A percentile compares a stretch with the other conserved stretches of the same genome.
These are phyloP conservation scores for Leishmania martiniquensis DNA, from an alignment of 208 protist genomes.

Conservation along the genomic window DNA sequence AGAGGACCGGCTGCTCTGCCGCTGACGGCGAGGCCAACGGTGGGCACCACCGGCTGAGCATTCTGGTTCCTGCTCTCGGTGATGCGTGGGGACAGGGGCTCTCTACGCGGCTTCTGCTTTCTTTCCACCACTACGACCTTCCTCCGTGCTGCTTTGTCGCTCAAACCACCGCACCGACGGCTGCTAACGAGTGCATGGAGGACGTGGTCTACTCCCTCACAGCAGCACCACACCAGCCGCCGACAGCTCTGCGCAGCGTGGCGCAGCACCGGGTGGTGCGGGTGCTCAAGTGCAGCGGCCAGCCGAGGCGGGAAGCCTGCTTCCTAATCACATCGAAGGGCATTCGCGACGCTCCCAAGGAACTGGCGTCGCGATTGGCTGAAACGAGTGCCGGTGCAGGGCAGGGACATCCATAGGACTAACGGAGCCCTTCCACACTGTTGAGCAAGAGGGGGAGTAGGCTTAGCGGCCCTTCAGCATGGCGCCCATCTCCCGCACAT, in stretches of 20 bases:
- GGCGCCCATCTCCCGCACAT: no score
- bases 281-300: constrained; percentile 51
- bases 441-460: not conserved
- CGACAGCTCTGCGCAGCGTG: not conserved
- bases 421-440: not conserved
- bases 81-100: constrained; percentile 69
- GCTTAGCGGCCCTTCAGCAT: no score
- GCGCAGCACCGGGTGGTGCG: constrained; percentile 78
- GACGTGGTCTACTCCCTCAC: constrained; percentile 24
- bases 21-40: not conserved
- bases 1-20: not conserved
- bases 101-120: constrained; percentile 63
- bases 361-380: constrained; percentile 6
- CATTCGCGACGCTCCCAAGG: constrained; percentile 52
- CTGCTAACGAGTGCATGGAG: constrained; percentile 19
- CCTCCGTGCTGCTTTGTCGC: constrained; percentile 3
- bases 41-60: not conserved
- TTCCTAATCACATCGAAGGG: constrained; percentile 73
- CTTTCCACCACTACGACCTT: constrained; percentile 61
- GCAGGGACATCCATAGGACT: not conserved
- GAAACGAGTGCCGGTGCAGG: no score
- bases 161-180: no score
- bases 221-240: no score
- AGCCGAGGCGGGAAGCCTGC: constrained; percentile 52
- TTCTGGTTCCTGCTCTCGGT: constrained; percentile 76